Evolutionary conservation across 352 stramenopile species (phyloP), one percentile per base, ranked within the genome.

Genomic region (Globisporangium cylindrosporum): DNA sequence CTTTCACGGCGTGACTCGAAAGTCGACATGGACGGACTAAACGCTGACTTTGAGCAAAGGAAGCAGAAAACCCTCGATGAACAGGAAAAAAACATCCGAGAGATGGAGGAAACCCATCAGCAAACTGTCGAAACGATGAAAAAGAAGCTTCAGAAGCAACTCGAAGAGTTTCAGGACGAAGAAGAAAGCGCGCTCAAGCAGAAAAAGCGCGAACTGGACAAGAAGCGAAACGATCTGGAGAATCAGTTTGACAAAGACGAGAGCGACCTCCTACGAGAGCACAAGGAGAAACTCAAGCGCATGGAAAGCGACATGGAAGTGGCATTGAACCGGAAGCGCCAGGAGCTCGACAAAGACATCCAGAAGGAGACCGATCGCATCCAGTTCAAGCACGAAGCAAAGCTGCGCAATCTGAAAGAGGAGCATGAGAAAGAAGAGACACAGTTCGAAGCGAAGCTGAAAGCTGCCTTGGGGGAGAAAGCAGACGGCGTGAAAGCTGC

Each of bases 231-330:
- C 41, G 80, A 90, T 22, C 65, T 93, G 15, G 84, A 93, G 66
- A 82, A 88, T 41, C 77, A 90, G 46, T 88, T 85, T 38, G 84
- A 92, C 64, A 79, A 75, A 59, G 80, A 90, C 29, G 80, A 92
- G 56, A 90, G 76, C 59, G 66, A 73, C 36, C 29, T 88, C 27
- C 58, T 85, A 18, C 74, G 82, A 15, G 75, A 79, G 41, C 79
- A 73, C 41, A 90, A 90, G 57, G 84, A 92, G 48, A 87, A 91
- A 59, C 57, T 90, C 12, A 91, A 90, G 72, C 66, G 74, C 1
- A 57, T 93, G 0, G 86, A 91, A 60, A 68, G 66, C 14, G 84
- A 92, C 12, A 70, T 74, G 10, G 82, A 91, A 25, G 66, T 63
- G 10, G 66, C 69, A 15, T 60, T 92, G 9, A 67, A 51, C 9